phyloP scores from a whole-genome alignment of 371 early-diverging fungal species.

The Saksenaea oblongispora region DNA sequence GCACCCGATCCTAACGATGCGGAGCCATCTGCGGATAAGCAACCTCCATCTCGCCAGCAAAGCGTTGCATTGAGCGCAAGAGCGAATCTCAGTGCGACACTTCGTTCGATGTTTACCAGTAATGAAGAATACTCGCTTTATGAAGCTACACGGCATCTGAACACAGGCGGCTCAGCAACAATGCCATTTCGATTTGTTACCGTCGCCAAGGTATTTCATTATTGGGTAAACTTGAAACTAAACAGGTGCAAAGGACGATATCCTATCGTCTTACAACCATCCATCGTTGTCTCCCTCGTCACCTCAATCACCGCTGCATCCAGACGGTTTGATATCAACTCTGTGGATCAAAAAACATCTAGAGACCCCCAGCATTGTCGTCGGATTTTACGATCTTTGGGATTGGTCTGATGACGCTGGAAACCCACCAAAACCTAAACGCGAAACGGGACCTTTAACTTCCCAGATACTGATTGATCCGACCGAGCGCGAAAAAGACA shows the following conservation, averaged over 20 bases:
- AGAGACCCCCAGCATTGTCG: slow-evolving; percentile 65
- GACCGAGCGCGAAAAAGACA: slow-evolving; percentile 65
- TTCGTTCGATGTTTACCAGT: slow-evolving; percentile 24
- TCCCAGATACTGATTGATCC: slow-evolving; percentile 48
- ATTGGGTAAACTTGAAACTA: not conserved
- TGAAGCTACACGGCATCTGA: slow-evolving; percentile 32
- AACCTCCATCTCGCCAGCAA: slow-evolving; percentile 18
- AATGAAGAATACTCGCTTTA: slow-evolving; percentile 35
- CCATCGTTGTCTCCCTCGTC: slow-evolving; percentile 67
- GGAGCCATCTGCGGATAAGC: slow-evolving; percentile 10
- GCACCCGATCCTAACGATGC: not conserved
- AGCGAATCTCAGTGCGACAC: slow-evolving; percentile 17
- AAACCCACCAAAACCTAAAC: slow-evolving; percentile 24
- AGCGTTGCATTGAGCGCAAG: slow-evolving; percentile 17
- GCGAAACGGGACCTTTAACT: slow-evolving; percentile 62
- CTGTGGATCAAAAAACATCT: slow-evolving; percentile 72
- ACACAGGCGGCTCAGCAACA: slow-evolving; percentile 12
- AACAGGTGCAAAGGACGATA: slow-evolving; percentile 10
- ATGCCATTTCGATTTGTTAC: slow-evolving; percentile 38
- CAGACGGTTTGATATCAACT: slow-evolving; percentile 81
- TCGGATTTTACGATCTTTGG: slow-evolving; percentile 72
- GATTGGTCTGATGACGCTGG: slow-evolving; percentile 41
- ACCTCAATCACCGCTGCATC: slow-evolving; percentile 71
- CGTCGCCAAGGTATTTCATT: slow-evolving; percentile 34
- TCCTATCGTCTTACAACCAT: slow-evolving; percentile 42